Evolutionary conservation across 495 filamentous ascomycete genomes (phyloP).

Genomic region (Aspergillus cavernicola): DNA sequence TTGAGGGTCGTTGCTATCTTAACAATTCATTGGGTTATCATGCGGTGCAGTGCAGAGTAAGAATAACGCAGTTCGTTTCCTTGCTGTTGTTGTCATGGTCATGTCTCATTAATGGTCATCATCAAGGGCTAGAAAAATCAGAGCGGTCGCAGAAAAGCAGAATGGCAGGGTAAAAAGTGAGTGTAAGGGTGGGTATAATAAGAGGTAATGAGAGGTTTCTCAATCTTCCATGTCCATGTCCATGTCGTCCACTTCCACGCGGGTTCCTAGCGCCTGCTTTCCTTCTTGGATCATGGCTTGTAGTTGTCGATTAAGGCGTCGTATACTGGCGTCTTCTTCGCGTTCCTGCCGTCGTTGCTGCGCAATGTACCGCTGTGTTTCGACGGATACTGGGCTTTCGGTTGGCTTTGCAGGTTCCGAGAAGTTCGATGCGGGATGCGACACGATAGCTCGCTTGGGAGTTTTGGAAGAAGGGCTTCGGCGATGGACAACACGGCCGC

Average conservation of each 20-base stretch:
- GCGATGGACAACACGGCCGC: constrained; percentile 5
- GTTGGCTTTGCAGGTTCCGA: constrained; percentile 34
- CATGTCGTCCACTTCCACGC: constrained; percentile 63
- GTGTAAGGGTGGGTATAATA: constrained; percentile 6
- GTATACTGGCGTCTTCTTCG: constrained; percentile 74
- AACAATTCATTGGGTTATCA: not conserved
- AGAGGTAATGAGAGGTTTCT: not conserved
- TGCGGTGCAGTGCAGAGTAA: not conserved
- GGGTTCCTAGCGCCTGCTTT: constrained; percentile 79
- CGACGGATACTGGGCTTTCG: constrained; percentile 48
- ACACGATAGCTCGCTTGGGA: constrained; percentile 27
- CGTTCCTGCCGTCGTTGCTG: constrained; percentile 65
- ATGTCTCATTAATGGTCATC: constrained; percentile 10
- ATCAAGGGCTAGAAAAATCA: not conserved
- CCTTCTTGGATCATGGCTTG: constrained; percentile 85
- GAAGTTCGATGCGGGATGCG: constrained; percentile 23
- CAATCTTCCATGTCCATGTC: constrained; percentile 48
- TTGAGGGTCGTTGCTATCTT: not conserved
- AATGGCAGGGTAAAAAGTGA: not conserved
- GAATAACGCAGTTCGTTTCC: not conserved
- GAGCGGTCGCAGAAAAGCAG: not conserved
- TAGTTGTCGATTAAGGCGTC: constrained; percentile 71
- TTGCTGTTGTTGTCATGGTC: not conserved
- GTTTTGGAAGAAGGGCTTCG: constrained; percentile 4
- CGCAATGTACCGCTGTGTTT: constrained; percentile 66